Evolutionary conservation across 306 rosid genomes (phyloP), one percentile per base, ranked within the genome.

Genomic region (Vachellia pachyceras): DNA sequence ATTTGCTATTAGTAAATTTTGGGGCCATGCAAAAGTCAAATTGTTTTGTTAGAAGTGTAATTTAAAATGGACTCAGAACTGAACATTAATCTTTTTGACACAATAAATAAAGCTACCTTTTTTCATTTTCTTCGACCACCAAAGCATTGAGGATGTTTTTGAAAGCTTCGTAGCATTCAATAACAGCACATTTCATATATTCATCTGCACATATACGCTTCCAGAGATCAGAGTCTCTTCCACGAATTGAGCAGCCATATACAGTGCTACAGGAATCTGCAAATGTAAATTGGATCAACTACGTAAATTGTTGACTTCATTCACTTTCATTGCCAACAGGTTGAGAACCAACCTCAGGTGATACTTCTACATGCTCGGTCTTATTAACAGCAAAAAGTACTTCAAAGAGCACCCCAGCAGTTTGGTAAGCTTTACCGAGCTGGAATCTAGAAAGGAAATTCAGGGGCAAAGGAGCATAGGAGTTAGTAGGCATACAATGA

Each of bases 281-380:
- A 84, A 75, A 81, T 71, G 80, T 20, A 69, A 46, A 42, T 47
- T 39, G 47, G 35, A 91, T 89, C 79, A 87, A 79, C 47, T 69
- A 72, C 63, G 76, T 69, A 77, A 82, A 60, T 76, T 50, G 66
- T 72, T 41, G 64, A 64, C 49, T n/a, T n/a, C n/a, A n/a, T n/a
- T n/a, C n/a, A 25, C 8, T 69, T 49, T 37, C 44, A 45, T 47
- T n/a, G 52, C 70, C 49, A 73, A 74, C n/a, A 33, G 74, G 60
- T 74, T 40, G 50, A 41, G 60, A 79, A 86, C 92, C 64, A 71
- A 93, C 99, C 99, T 95, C 99, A 18, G 99, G 99, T 81, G 99
- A 91, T 84, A 95, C 99, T 90, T 95, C 99, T 86, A 91, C 97
- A 84, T 95, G 92, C 91, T 93, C 99, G 33, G 92, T 88, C 94